phyloP scores from a whole-genome alignment of 1,284 basidiomycete species.

The Microbotryomycetes sp. region DNA sequence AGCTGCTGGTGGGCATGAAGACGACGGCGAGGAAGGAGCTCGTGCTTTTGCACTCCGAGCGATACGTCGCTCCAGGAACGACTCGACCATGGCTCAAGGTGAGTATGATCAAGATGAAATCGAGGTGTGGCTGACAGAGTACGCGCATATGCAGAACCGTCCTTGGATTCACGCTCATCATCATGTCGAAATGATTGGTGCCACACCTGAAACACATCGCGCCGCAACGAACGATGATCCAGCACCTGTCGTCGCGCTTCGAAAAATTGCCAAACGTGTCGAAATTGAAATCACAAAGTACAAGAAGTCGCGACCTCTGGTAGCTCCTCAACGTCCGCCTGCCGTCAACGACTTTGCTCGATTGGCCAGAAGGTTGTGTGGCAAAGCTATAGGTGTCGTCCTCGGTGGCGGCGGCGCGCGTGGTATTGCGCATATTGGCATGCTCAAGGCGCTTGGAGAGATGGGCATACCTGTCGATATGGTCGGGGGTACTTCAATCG shows the following conservation, averaged over 20 bases:
- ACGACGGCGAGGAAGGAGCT: constrained; percentile 96
- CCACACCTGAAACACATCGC: constrained; percentile 35
- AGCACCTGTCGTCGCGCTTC: constrained; percentile 72
- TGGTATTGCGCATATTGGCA: constrained; percentile 85
- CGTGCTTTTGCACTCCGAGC: constrained; percentile 84
- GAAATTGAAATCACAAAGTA: constrained; percentile 84
- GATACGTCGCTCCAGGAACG: constrained; percentile 79
- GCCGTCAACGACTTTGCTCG: constrained; percentile 89
- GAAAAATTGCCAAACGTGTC: constrained; percentile 74
- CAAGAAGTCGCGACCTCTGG: constrained; percentile 34
- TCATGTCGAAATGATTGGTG: constrained; percentile 72
- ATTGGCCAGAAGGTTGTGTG: constrained; percentile 82
- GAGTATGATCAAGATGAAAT: constrained; percentile 18
- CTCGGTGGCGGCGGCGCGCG: constrained; percentile 93
- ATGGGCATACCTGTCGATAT: constrained; percentile 85
- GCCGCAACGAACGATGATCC: constrained; percentile 61
- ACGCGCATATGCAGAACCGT: constrained; percentile 54
- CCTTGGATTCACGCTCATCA: constrained; percentile 92
- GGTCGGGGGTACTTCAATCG: constrained; percentile 74
- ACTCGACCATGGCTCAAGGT: constrained; percentile 96
- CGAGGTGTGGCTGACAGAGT: not conserved
- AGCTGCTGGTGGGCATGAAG: constrained; percentile 85
- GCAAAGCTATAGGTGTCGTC: constrained; percentile 86
- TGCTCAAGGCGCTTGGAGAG: constrained; percentile 86
- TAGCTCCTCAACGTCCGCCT: constrained; percentile 58